Base-by-base conservation (phyloP, 164 flowering plant genomes). In the Vitis cinerea region DNA sequence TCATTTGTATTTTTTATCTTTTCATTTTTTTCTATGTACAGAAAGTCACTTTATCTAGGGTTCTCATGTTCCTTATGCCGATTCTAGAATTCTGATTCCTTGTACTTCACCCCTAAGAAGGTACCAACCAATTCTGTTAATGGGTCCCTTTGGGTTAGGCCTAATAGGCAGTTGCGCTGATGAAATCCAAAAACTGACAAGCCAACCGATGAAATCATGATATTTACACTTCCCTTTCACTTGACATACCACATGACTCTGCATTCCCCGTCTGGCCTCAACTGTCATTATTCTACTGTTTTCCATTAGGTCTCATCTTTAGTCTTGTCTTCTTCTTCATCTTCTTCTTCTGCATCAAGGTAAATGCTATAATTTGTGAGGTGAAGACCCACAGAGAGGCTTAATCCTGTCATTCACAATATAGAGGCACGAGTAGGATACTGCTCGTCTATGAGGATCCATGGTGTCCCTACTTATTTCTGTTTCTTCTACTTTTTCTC, bases 51-150 rank as follows among this genome's bases (percentile, higher is more conserved):
- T 37, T 3, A 37, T 37, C 4, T 4, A 3, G 44, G 44, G 44
- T 37, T 37, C 44, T 6, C 44, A 37, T 3, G 44, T 37, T 37
- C 27, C 27, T 37, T 37, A 37, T 37, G 7, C 44, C 44, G 4
- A 37, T 37, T 37, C 7, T 23, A 23, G 27, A 37, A 37, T 37
- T 37, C 7, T 4, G 16, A 48, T 68, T 49, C 47, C 48, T 48
- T 59, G 17, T 49, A 68, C 63, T 59, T 49, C 55, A 59, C 56
- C 48, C 59, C 70, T 15, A 56, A 67, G 70, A 37, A 17, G 53
- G 9, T 52, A 56, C 15, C 53, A 4, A 14, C 48, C 50, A 59
- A 47, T 59, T 31, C 47, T 48, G 23, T 12, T 52, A 15, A 5
- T 15, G 10, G 19, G 50, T 12, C 31, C 70, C 19, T 57, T 57